Percentiles rank a stretch among this genome's conserved stretches.
phyloP scores from a whole-genome alignment of 805 yeast species.

The Starmerella roubikii region DNA sequence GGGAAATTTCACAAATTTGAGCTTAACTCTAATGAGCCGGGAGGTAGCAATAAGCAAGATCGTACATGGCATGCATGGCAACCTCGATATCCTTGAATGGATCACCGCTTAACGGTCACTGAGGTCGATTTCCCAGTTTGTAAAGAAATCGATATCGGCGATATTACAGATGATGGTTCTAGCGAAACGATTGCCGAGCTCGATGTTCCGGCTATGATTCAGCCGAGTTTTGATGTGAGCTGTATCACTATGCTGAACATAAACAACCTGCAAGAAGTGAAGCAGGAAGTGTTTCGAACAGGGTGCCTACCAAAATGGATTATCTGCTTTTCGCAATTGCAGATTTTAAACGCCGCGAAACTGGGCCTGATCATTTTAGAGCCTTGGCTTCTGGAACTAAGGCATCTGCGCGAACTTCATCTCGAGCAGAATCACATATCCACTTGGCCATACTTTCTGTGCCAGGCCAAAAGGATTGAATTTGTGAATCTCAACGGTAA shows the following conservation, averaged over 20 bases:
- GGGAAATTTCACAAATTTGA: too few relatives aligned
- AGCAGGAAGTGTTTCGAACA: not conserved
- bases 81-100: too few relatives aligned
- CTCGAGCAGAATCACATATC: slow-evolving; percentile 13
- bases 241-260: slow-evolving; percentile 2
- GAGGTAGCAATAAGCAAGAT: too few relatives aligned
- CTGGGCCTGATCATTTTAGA: slow-evolving; percentile 9
- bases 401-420: slow-evolving; percentile 1
- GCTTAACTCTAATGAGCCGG: too few relatives aligned
- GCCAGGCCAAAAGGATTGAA: slow-evolving; percentile 1
- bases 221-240: not conserved
- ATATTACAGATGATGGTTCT: too few relatives aligned
- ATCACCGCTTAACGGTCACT: too few relatives aligned
- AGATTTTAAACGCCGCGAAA: slow-evolving; percentile 4
- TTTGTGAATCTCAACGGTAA: slow-evolving; percentile 10
- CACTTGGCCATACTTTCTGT: slow-evolving; percentile 17
- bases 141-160: too few relatives aligned
- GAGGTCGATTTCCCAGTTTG: too few relatives aligned
- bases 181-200: too few relatives aligned
- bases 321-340: slow-evolving; percentile 3
- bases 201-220: not conserved
- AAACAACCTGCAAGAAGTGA: not conserved
- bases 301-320: slow-evolving; percentile 15
- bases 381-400: slow-evolving; percentile 8
- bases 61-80: too few relatives aligned